These are phyloP conservation scores for Chloropicon primus DNA, from an alignment of 139 green algal species.

Conservation along the genomic window DNA sequence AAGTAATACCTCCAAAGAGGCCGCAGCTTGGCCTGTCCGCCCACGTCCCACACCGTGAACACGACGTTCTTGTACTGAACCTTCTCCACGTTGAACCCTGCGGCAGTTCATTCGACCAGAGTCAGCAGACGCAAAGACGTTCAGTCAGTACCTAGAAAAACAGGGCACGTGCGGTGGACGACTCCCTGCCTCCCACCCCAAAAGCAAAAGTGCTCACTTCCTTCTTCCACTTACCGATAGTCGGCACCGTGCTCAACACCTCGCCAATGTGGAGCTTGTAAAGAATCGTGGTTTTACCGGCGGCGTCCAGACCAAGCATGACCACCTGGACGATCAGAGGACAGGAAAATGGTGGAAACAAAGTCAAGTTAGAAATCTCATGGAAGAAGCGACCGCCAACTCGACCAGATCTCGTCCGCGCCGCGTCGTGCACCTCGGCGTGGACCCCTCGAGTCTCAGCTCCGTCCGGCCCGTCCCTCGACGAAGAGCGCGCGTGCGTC, in stretches of 20 bases:
- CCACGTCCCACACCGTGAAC: slow-evolving; percentile 95
- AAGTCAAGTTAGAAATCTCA: neutral
- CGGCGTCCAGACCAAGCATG: slow-evolving; percentile 86
- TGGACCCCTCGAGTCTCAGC: neutral
- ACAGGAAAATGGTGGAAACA: neutral
- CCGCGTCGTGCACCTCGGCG: too few relatives aligned
- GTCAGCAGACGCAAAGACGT: slow-evolving; percentile 4
- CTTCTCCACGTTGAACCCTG: slow-evolving; percentile 89
- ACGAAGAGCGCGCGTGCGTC: neutral
- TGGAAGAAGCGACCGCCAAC: neutral
- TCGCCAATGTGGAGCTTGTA: slow-evolving; percentile 99
- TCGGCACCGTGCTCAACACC: slow-evolving; percentile 69
- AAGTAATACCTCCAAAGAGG: slow-evolving; percentile 94
- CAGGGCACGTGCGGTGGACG: neutral
- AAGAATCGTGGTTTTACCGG: slow-evolving; percentile 96
- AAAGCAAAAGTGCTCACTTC: neutral
- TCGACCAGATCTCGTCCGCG: neutral
- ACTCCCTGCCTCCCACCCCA: neutral
- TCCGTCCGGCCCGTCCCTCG: neutral
- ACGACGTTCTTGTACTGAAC: slow-evolving; percentile 96
- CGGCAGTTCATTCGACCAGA: neutral
- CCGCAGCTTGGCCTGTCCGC: slow-evolving; percentile 87
- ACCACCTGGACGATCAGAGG: slow-evolving; percentile 28
- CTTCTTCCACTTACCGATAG: slow-evolving; percentile 59
- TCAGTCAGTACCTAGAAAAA: neutral